A percentile compares a stretch with the other conserved stretches of the same genome.
Evolutionary conservation across 495 filamentous ascomycete genomes (phyloP).

Genomic region (Tuber borchii): DNA sequence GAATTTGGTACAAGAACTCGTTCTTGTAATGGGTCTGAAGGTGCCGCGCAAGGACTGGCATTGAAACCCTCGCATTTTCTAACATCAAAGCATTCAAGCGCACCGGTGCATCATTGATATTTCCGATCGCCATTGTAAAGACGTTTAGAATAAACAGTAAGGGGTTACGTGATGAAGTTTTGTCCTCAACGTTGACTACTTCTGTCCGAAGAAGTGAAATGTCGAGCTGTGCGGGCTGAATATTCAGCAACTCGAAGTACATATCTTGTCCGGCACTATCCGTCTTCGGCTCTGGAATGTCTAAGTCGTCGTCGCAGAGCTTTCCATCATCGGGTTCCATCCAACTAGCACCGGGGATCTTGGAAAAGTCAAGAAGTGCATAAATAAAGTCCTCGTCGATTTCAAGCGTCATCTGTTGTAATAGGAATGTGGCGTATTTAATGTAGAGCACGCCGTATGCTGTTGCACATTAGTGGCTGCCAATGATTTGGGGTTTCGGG

Average conservation of each 20-base stretch:
- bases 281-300: constrained; percentile 85
- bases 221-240: constrained; percentile 97
- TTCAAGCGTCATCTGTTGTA: constrained; percentile 97
- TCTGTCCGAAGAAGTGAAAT: constrained; percentile 96
- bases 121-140: constrained; percentile 97
- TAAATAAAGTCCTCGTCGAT: constrained; percentile 98
- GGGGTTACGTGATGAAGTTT: constrained; percentile 78
- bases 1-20: constrained; percentile 88
- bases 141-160: constrained; percentile 98
- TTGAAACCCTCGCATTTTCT: constrained; percentile 88
- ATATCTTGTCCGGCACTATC: constrained; percentile 80
- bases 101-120: constrained; percentile 94
- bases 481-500: not conserved
- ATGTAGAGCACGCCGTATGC: constrained; percentile 94
- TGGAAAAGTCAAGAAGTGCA: constrained; percentile 88
- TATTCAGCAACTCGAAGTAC: constrained; percentile 93
- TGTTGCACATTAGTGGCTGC: constrained; percentile 17
- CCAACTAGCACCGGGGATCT: constrained; percentile 90
- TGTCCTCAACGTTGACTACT: constrained; percentile 91
- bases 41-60: constrained; percentile 72
- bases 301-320: constrained; percentile 79
- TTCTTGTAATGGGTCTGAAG: constrained; percentile 91
- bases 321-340: constrained; percentile 72
- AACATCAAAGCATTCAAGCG: constrained; percentile 87
- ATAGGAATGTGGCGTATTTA: constrained; percentile 87